Evolutionary conservation across 2,329 filamentous ascomycete species (phyloP), one percentile per base, ranked within the genome.

Genomic region (Zopfia rhizophila): DNA sequence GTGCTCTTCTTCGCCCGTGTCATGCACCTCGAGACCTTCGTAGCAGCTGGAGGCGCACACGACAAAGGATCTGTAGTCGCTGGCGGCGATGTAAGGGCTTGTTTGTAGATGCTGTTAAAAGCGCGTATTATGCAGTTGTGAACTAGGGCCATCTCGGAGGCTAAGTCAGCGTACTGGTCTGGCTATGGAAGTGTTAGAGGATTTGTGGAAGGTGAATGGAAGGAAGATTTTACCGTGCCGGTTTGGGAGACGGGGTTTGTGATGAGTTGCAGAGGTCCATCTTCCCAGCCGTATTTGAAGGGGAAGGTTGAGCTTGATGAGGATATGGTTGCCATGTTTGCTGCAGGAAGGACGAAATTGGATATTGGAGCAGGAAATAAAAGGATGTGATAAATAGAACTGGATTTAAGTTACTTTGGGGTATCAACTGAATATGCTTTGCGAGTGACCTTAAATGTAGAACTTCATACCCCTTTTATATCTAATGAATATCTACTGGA

Each of bases 111-210:
- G 58, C 77, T 80, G 68, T 87, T 87, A 73, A 82, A 84, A 41
- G 82, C 82, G 29, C 84, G 81, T 52, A 86, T 79, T 58, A 87
- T 81, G 44, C 79, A 73, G 58, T 87, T 87, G 74, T 87, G 83
- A 37, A 84, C 72, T 38, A 85, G 66, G 3, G 78, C 75, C 83
- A 85, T 86, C 66, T 86, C 80, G 12, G 82, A 83, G 0, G 83
- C 82, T 16, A 80, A 81, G 0, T 75, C 76, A 1, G 80, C 83
- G 66, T 84, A 85, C 53, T 83, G 73, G 58, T 85, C 82, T 25
- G 78, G 12, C 32, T 68, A 71, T 14, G n/a, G n/a, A n/a, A n/a
- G n/a, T n/a, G n/a, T n/a, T n/a, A n/a, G n/a, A n/a, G n/a, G n/a
- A n/a, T n/a, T n/a, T n/a, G n/a, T n/a, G n/a, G n/a, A n/a, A n/a